Evolutionary conservation across 768 basidiomycete species (phyloP).

Genomic region (Polyporus arcularius): DNA sequence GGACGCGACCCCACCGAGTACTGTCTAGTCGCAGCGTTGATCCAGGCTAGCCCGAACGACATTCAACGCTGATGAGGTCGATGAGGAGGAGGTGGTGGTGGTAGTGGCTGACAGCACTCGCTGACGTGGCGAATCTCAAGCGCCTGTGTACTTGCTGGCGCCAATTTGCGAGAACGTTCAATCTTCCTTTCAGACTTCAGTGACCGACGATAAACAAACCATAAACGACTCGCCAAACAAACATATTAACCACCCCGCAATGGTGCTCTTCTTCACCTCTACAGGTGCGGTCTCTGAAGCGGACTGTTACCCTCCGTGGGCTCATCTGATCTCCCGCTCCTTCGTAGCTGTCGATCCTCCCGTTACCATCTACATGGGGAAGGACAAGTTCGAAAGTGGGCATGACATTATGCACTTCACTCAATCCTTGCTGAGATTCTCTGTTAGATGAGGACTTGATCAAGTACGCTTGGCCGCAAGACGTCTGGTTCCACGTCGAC

Average conservation of each 20-base stretch:
- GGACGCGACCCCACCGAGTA: not conserved
- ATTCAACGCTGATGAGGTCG: no score
- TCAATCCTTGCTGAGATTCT: not conserved
- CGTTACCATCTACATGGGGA: slow-evolving; percentile 87
- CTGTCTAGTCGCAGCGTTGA: not conserved
- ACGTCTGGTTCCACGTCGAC: slow-evolving; percentile 97
- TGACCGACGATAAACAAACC: no score
- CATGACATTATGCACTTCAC: no score
- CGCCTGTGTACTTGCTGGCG: no score
- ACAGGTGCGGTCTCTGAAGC: slow-evolving; percentile 31
- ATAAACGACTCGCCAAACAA: no score
- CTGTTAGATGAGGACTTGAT: slow-evolving; percentile 89
- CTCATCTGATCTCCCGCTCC: not conserved
- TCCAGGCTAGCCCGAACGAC: no score
- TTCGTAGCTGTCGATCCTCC: slow-evolving; percentile 59
- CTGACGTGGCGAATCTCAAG: no score
- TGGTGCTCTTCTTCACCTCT: slow-evolving; percentile 65
- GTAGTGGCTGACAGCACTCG: no score
- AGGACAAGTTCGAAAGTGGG: slow-evolving; percentile 89
- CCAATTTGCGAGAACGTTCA: no score
- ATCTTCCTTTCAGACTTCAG: no score
- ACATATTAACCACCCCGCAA: slow-evolving; percentile 16
- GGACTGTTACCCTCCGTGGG: not conserved
- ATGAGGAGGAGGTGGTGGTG: no score
- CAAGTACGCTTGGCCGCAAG: slow-evolving; percentile 87